These are phyloP conservation scores for Monoraphidium neglectum DNA, from an alignment of 139 green algal species.

Conservation along the genomic window DNA sequence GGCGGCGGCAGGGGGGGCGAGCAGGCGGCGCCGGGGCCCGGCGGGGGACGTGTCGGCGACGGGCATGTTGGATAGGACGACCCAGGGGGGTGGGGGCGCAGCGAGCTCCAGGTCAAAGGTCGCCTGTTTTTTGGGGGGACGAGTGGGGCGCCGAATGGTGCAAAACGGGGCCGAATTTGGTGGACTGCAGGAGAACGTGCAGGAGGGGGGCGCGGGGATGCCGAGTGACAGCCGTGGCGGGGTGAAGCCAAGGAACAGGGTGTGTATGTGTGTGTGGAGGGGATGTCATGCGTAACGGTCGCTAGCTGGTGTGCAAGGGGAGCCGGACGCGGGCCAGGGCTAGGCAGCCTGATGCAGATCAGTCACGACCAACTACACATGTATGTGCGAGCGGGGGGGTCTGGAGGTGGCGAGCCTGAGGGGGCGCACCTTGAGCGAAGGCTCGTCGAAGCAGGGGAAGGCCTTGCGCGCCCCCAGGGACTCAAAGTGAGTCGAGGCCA, in stretches of 20 bases:
- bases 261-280: not conserved
- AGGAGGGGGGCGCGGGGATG: not conserved
- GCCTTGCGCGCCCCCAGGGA: slow-evolving; percentile 69
- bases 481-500: slow-evolving; percentile 87
- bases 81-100: slow-evolving; percentile 25
- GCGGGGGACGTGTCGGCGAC: slow-evolving; percentile 25
- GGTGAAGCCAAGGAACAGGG: not conserved
- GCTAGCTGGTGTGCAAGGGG: not conserved
- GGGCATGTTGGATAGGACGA: slow-evolving; percentile 83
- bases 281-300: not conserved
- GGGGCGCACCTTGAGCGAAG: slow-evolving; percentile 74
- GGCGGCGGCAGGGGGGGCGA: too few species aligned
- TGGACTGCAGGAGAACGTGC: not conserved
- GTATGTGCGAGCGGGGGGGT: slow-evolving; percentile 4
- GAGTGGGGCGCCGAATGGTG: not conserved
- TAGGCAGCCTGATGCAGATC: not conserved
- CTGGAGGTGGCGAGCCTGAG: not conserved
- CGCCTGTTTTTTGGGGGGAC: slow-evolving; percentile 57
- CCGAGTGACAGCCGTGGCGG: not conserved
- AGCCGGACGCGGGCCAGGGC: not conserved
- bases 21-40: too few species aligned
- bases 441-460: slow-evolving; percentile 96
- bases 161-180: not conserved
- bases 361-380: slow-evolving; percentile 1
- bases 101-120: slow-evolving; percentile 50